phyloP scores from a whole-genome alignment of 192 early-diverging fungal species.

The Umbelopsis ramanniana region DNA sequence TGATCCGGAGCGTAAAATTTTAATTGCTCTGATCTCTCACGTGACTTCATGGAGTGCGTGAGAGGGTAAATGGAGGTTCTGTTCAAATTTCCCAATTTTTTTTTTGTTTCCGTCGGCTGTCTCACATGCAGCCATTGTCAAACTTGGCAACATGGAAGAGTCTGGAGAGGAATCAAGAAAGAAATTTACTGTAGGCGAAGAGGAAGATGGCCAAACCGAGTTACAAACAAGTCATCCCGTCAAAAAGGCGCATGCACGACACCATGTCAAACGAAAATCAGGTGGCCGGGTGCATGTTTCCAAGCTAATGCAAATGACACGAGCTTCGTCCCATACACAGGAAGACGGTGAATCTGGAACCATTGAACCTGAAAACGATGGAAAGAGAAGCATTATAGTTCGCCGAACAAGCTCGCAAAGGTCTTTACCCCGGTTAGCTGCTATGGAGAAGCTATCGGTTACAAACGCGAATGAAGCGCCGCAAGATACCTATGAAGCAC shows the following conservation, averaged over 20 bases:
- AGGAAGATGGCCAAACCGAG: not conserved
- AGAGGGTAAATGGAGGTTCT: too few species aligned
- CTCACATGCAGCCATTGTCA: conserved; percentile 24
- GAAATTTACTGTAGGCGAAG: conserved; percentile 24
- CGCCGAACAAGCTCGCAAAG: conserved; percentile 10
- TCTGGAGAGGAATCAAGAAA: conserved; percentile 17
- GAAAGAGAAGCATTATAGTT: conserved; percentile 8
- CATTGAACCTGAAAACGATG: not conserved
- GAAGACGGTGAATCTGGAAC: not conserved
- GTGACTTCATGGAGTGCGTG: too few species aligned
- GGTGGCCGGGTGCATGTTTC: conserved; percentile 40
- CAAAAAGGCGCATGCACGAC: conserved; percentile 29
- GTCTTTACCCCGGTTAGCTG: conserved; percentile 4
- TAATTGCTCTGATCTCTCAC: too few species aligned
- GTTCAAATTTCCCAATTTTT: too few species aligned
- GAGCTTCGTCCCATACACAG: conserved; percentile 7
- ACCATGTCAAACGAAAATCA: conserved; percentile 40
- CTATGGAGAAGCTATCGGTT: conserved; percentile 7
- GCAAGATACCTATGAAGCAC: not conserved
- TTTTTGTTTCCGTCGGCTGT: conserved; percentile 8
- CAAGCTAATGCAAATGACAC: conserved; percentile 37
- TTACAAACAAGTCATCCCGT: not conserved
- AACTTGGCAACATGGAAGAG: conserved; percentile 15
- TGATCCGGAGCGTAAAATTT: too few species aligned
- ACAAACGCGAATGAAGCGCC: not conserved